These are phyloP conservation scores for Neurospora intermedia DNA, from an alignment of 495 filamentous ascomycete species.

Conservation along the genomic window DNA sequence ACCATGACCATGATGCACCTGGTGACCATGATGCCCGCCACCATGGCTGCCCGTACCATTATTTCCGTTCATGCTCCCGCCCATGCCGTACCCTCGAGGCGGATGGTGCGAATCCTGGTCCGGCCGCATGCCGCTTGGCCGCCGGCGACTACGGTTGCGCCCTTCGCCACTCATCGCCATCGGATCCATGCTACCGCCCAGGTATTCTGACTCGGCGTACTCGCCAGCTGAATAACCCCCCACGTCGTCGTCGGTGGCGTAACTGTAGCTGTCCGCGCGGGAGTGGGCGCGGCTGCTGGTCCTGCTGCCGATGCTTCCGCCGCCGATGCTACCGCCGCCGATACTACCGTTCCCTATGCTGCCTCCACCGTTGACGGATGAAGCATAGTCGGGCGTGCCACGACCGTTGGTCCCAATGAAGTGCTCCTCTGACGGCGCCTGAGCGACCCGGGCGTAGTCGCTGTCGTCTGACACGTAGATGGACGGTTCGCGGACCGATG, in stretches of 20 bases:
- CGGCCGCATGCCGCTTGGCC: constrained; percentile 3
- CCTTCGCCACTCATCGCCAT: constrained; percentile 9
- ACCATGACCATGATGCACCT: not conserved
- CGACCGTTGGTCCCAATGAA: constrained; percentile 4
- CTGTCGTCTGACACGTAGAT: constrained; percentile 43
- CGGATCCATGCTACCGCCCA: constrained; percentile 1
- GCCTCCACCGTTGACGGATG: not conserved
- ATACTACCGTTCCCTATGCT: not conserved
- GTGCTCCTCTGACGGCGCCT: constrained; percentile 2
- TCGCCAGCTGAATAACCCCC: constrained; percentile 17
- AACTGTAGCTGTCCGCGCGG: constrained; percentile 18
- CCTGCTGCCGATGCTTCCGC: not conserved
- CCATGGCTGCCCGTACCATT: constrained; percentile 4
- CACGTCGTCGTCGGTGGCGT: constrained; percentile 13
- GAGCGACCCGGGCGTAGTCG: constrained; percentile 24
- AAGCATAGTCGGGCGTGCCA: not conserved
- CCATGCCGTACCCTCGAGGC: constrained; percentile 2
- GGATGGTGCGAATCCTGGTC: constrained; percentile 9
- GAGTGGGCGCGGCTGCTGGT: constrained; percentile 7
- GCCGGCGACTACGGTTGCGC: constrained; percentile 6
- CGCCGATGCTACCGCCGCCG: constrained; percentile 5
- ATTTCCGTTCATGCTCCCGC: constrained; percentile 4
- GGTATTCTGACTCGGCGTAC: constrained; percentile 20
- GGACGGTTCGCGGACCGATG: constrained; percentile 32
- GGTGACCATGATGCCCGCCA: not conserved